Evolutionary conservation across 345 rosid genomes (phyloP), one percentile per base, ranked within the genome.

Genomic region (Barbarea vulgaris): DNA sequence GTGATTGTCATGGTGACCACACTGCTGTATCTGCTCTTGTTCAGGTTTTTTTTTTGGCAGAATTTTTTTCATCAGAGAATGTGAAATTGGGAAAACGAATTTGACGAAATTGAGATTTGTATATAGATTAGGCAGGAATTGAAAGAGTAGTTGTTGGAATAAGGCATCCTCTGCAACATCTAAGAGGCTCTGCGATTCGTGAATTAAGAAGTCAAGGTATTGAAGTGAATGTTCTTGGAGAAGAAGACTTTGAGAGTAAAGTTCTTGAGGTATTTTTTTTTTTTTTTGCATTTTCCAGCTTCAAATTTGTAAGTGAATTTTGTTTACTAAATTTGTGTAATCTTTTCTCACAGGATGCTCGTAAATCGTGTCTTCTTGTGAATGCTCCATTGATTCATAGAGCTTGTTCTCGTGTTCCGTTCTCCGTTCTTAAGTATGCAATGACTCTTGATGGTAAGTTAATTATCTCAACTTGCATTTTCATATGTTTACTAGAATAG

Each of bases 391-490:
- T 91, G 84, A 87, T 94, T 72, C 83, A 88, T 60, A 88, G 88
- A 86, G 97, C 95, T 22, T 81, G 87, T 78, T 89, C 95, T 77
- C 87, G 80, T 6, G 90, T 92, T 80, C 97, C 97, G 18, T 95
- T 87, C 77, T 92, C 97, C 60, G 84, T 89, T 77, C 89, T 95
- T 44, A 95, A 95, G 88, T 95, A 92, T 81, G 99, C 99, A 17
- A 95, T 95, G 92, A 90, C 97, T 54, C 91, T 92, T 74, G 97
- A 95, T 76, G 99, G 97, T 94, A 15, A 77, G 96, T n/a, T 93
- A 78, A 81, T 86, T 55, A 53, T 68, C 25, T 36, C 24, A 59
- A 14, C 41, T 19, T 27, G n/a, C 39, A 3, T n/a, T 50, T 54
- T 61, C 28, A 15, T n/a, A 36, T 8, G 58, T 69, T 69, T 34